A percentile compares a stretch with the other conserved stretches of the same genome.
Evolutionary conservation across 2,329 filamentous ascomycete genomes (phyloP).

Genomic region (Hypoxylon sp.): DNA sequence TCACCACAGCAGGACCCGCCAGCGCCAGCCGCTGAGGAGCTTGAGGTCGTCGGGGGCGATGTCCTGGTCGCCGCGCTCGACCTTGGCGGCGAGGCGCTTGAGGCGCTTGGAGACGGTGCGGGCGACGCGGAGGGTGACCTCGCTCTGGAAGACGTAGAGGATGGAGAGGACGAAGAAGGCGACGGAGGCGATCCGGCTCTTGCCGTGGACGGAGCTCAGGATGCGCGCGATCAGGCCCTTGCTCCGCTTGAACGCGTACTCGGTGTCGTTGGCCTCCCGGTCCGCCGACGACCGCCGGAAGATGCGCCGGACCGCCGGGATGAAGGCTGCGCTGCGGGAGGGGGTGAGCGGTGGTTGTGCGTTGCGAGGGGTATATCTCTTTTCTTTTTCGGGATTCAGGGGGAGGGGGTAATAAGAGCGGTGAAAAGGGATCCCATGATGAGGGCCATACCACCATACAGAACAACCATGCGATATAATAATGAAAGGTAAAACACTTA

Average conservation of each 20-base stretch:
- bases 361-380: too few relatives aligned
- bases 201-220: constrained; percentile 53
- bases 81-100: constrained; percentile 55
- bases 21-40: constrained; percentile 62
- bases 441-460: too few relatives aligned
- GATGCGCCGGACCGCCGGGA: constrained; percentile 60
- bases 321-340: constrained; percentile 55
- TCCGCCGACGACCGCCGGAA: constrained; percentile 56
- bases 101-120: constrained; percentile 60
- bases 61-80: constrained; percentile 57
- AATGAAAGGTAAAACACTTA: too few relatives aligned
- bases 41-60: constrained; percentile 59
- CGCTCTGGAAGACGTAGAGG: constrained; percentile 66
- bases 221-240: constrained; percentile 60
- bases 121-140: constrained; percentile 63
- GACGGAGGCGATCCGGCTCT: constrained; percentile 56
- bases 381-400: too few relatives aligned
- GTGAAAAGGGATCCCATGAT: too few relatives aligned
- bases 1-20: constrained; percentile 60
- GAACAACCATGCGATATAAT: too few relatives aligned
- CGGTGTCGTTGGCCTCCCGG: constrained; percentile 59
- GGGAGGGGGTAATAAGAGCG: too few relatives aligned
- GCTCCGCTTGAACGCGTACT: constrained; percentile 63
- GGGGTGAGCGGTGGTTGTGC: neutral
- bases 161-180: constrained; percentile 64